Percentiles rank a stretch among this genome's conserved stretches.
These are phyloP conservation scores for Phytophthora palmivora DNA, from an alignment of 352 stramenopile species.

Conservation along the genomic window DNA sequence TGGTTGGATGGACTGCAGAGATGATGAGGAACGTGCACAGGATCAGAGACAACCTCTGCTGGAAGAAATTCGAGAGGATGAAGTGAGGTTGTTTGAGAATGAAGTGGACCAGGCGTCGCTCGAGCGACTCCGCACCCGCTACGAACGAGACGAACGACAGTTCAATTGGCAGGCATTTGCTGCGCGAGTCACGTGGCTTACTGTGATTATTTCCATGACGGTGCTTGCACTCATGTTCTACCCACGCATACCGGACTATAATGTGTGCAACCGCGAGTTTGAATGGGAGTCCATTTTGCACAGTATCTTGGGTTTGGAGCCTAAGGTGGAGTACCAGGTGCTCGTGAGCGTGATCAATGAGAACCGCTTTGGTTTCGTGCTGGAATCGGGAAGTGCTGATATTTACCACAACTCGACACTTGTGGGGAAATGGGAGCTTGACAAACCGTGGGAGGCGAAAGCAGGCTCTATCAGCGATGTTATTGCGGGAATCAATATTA, in stretches of 20 bases:
- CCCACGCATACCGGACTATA: conserved; percentile 87
- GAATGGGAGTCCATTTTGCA: conserved; percentile 89
- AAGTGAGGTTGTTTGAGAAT: conserved; percentile 68
- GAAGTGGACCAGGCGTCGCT: conserved; percentile 60
- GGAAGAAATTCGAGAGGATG: conserved; percentile 51
- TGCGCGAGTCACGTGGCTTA: conserved; percentile 61
- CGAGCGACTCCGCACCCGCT: conserved; percentile 54
- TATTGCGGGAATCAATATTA: conserved; percentile 77
- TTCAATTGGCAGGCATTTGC: conserved; percentile 65
- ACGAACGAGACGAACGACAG: conserved; percentile 52
- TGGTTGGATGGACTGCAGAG: conserved; percentile 18
- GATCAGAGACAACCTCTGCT: conserved; percentile 62
- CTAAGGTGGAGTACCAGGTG: conserved; percentile 88
- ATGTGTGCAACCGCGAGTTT: conserved; percentile 90
- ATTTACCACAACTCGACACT: conserved; percentile 84
- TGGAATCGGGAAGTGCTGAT: conserved; percentile 75
- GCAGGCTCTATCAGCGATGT: conserved; percentile 83
- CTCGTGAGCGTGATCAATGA: conserved; percentile 90
- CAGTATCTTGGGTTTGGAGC: conserved; percentile 73
- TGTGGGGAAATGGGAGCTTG: conserved; percentile 78
- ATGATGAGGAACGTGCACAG: conserved; percentile 42
- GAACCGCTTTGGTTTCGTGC: conserved; percentile 87
- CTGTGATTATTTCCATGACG: conserved; percentile 59
- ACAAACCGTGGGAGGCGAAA: conserved; percentile 66
- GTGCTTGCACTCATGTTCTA: conserved; percentile 89